These are phyloP conservation scores for Exophiala dermatitidis DNA, from an alignment of 2,329 filamentous ascomycete species.

Conservation along the genomic window DNA sequence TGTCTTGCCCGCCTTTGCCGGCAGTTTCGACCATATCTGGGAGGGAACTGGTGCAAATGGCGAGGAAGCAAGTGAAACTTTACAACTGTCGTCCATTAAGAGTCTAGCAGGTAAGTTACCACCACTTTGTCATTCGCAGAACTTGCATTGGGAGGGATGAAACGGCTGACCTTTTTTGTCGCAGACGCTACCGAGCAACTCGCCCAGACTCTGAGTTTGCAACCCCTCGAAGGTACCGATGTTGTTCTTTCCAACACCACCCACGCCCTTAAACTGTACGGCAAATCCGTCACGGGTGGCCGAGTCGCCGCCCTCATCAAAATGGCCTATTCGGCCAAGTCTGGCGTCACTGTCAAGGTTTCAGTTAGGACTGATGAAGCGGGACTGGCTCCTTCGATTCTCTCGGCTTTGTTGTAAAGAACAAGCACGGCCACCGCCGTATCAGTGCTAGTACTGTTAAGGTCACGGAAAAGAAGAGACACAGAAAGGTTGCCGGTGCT, in stretches of 20 bases:
- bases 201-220: slow-evolving; percentile 75
- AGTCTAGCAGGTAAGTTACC: slow-evolving; percentile 72
- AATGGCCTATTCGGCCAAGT: slow-evolving; percentile 91
- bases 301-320: slow-evolving; percentile 78
- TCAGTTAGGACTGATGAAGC: slow-evolving; percentile 87
- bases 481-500: no score
- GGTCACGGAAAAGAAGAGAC: no score
- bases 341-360: slow-evolving; percentile 93
- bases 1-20: slow-evolving; percentile 83
- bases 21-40: slow-evolving; percentile 94
- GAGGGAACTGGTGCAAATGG: slow-evolving; percentile 83
- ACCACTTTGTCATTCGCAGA: not conserved
- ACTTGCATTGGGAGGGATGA: not conserved
- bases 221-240: slow-evolving; percentile 90
- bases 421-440: no score
- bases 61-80: slow-evolving; percentile 83
- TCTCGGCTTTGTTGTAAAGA: slow-evolving; percentile 13
- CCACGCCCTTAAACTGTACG: slow-evolving; percentile 90
- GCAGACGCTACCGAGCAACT: slow-evolving; percentile 88
- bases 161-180: slow-evolving; percentile 22
- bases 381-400: slow-evolving; percentile 57
- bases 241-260: slow-evolving; percentile 81
- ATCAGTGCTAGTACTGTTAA: no score
- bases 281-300: slow-evolving; percentile 87
- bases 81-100: slow-evolving; percentile 81